A percentile compares a stretch with the other conserved stretches of the same genome.
Evolutionary conservation across 208 protist species (phyloP).

Genomic region (Histomonas meleagridis): DNA sequence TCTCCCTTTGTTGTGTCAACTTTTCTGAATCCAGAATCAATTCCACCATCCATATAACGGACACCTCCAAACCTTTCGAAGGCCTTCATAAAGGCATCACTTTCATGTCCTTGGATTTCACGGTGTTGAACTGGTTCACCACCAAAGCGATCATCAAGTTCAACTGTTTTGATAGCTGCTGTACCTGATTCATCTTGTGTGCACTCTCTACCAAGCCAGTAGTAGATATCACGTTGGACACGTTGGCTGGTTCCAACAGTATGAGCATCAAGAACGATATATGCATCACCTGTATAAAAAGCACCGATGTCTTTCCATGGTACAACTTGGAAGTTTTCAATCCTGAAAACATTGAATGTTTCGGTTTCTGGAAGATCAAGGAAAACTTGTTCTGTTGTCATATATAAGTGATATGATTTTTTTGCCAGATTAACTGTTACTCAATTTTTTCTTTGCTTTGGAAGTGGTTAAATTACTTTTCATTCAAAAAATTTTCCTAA

Average conservation of each 20-base stretch:
- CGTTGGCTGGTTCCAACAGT: not conserved
- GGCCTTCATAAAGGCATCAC: conserved; percentile 10
- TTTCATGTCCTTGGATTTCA: conserved; percentile 48
- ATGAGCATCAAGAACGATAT: conserved; percentile 42
- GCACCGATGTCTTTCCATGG: not conserved
- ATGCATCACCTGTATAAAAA: conserved; percentile 43
- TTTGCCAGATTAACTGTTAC: too few relatives aligned
- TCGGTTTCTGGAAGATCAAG: too few relatives aligned
- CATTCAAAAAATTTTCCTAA: too few relatives aligned
- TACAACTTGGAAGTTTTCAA: conserved; percentile 44
- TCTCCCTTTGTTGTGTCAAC: not conserved
- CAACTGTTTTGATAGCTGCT: conserved; percentile 53
- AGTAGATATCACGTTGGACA: conserved; percentile 39
- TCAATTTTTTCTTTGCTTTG: too few relatives aligned
- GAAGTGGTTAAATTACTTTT: too few relatives aligned
- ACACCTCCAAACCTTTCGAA: conserved; percentile 36
- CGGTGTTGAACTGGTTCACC: conserved; percentile 49
- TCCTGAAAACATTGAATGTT: too few relatives aligned
- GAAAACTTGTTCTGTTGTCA: too few relatives aligned
- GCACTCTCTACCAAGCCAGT: conserved; percentile 45
- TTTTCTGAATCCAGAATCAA: not conserved
- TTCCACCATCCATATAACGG: not conserved
- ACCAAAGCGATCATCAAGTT: conserved; percentile 51
- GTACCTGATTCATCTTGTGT: conserved; percentile 49
- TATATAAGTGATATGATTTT: too few relatives aligned